A percentile compares a stretch with the other conserved stretches of the same genome.
phyloP scores from a whole-genome alignment of 331 rosid genomes.

The Phaseolus coccineus region DNA sequence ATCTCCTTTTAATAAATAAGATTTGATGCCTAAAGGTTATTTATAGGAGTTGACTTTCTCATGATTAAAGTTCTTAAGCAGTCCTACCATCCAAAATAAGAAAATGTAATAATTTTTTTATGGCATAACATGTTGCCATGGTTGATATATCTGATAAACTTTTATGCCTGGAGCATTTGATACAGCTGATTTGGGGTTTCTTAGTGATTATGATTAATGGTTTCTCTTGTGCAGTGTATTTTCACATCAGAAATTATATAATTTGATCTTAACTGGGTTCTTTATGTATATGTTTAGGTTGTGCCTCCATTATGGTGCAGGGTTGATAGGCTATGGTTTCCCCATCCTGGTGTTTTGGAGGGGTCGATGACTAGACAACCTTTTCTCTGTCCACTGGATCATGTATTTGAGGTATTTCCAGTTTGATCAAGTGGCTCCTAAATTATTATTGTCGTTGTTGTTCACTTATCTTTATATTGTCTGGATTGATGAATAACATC shows the following conservation, averaged over 20 bases:
- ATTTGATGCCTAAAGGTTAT: constrained; percentile 6
- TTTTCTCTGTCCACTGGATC: constrained; percentile 94
- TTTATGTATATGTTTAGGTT: constrained; percentile 63
- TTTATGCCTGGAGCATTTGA: constrained; percentile 11
- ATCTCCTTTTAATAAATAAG: background rate
- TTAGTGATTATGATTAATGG: constrained; percentile 3
- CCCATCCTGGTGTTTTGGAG: constrained; percentile 92
- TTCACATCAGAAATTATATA: constrained; percentile 31
- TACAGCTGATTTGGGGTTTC: constrained; percentile 20
- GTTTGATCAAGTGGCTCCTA: constrained; percentile 40
- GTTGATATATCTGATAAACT: constrained; percentile 32
- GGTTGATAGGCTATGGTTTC: constrained; percentile 94
- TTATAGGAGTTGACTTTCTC: background rate
- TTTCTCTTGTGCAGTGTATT: constrained; percentile 18
- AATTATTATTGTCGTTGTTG: constrained; percentile 5
- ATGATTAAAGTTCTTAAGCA: constrained; percentile 13
- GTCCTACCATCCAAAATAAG: constrained; percentile 8
- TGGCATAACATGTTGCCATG: constrained; percentile 22
- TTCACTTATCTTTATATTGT: constrained; percentile 15
- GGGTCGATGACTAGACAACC: constrained; percentile 96
- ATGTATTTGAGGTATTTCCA: constrained; percentile 90
- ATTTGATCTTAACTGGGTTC: constrained; percentile 42
- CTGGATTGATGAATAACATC: constrained; percentile 25
- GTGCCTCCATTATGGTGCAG: constrained; percentile 99
- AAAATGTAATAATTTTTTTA: constrained; percentile 1